Evolutionary conservation across 352 stramenopile species (phyloP).

Genomic region (Phytophthora pistaciae): DNA sequence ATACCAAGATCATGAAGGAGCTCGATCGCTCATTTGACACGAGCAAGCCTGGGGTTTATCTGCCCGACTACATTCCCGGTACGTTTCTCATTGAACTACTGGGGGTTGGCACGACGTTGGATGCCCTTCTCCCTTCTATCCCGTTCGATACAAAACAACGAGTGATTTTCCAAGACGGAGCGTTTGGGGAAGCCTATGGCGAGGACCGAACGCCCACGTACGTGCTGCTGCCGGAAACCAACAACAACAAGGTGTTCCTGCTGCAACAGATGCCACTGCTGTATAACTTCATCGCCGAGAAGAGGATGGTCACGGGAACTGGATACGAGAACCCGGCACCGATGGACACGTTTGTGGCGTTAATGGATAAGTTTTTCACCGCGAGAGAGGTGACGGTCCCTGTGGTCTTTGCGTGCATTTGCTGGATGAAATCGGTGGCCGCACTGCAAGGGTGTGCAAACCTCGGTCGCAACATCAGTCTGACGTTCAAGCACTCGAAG

Average conservation of each 20-base stretch:
- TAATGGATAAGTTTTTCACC: slow-evolving; percentile 30
- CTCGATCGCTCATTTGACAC: background rate
- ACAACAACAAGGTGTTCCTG: slow-evolving; percentile 13
- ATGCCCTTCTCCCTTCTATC: slow-evolving; percentile 7
- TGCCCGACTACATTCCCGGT: background rate
- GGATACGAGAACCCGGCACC: background rate
- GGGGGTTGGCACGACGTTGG: background rate
- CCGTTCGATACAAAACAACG: background rate
- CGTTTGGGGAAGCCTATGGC: slow-evolving; percentile 21
- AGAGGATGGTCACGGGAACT: background rate
- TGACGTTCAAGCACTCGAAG: slow-evolving; percentile 25
- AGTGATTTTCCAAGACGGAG: slow-evolving; percentile 7
- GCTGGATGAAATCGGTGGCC: slow-evolving; percentile 35
- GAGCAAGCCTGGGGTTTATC: background rate
- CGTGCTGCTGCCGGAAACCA: slow-evolving; percentile 12
- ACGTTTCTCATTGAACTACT: background rate
- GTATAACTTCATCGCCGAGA: slow-evolving; percentile 16
- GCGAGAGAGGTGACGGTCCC: slow-evolving; percentile 20
- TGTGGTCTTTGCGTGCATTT: slow-evolving; percentile 32
- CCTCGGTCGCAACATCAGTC: slow-evolving; percentile 18
- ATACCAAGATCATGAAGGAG: slow-evolving; percentile 8
- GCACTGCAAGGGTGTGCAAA: slow-evolving; percentile 20
- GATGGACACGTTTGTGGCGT: slow-evolving; percentile 1
- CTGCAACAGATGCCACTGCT: slow-evolving; percentile 27
- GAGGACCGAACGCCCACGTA: slow-evolving; percentile 22